phyloP scores from a whole-genome alignment of 1,284 basidiomycete genomes.

The Phylloboletellus chloephorus region DNA sequence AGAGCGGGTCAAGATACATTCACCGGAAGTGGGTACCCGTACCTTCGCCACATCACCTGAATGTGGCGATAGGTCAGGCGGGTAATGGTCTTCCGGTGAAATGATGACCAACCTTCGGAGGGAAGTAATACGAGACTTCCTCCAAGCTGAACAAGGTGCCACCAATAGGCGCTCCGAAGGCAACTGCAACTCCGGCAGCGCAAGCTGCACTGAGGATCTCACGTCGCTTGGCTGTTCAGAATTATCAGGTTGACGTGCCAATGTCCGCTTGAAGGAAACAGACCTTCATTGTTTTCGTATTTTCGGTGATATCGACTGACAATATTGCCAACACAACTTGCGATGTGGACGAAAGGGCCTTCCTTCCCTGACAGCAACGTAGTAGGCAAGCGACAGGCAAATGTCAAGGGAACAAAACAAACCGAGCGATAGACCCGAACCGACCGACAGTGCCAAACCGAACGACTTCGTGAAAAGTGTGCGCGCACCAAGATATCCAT shows the following conservation, averaged over 20 bases:
- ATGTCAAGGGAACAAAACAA: slow-evolving; percentile 15
- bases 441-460: slow-evolving; percentile 86
- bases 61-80: slow-evolving; percentile 1
- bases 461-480: slow-evolving; percentile 89
- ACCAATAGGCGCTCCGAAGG: slow-evolving; percentile 89
- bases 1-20: slow-evolving; percentile 2
- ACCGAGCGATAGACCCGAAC: slow-evolving; percentile 85
- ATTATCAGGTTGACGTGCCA: slow-evolving; percentile 1
- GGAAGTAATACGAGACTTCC: slow-evolving; percentile 95
- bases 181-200: slow-evolving; percentile 89
- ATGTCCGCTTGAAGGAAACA: slow-evolving; percentile 11
- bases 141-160: slow-evolving; percentile 90
- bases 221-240: slow-evolving; percentile 70
- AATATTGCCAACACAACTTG: slow-evolving; percentile 92
- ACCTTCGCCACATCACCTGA: slow-evolving; percentile 87
- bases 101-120: slow-evolving; percentile 62
- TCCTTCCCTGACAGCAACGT: slow-evolving; percentile 61
- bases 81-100: background rate
- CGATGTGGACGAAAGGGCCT: slow-evolving; percentile 96
- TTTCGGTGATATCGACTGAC: slow-evolving; percentile 83
- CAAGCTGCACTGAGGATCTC: slow-evolving; percentile 91
- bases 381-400: slow-evolving; percentile 6
- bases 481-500: slow-evolving; percentile 90
- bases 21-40: slow-evolving; percentile 5
- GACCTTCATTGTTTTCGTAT: slow-evolving; percentile 91